Evolutionary conservation across 345 rosid genomes (phyloP), one percentile per base, ranked within the genome.

Genomic region (Nasturtium officinale): DNA sequence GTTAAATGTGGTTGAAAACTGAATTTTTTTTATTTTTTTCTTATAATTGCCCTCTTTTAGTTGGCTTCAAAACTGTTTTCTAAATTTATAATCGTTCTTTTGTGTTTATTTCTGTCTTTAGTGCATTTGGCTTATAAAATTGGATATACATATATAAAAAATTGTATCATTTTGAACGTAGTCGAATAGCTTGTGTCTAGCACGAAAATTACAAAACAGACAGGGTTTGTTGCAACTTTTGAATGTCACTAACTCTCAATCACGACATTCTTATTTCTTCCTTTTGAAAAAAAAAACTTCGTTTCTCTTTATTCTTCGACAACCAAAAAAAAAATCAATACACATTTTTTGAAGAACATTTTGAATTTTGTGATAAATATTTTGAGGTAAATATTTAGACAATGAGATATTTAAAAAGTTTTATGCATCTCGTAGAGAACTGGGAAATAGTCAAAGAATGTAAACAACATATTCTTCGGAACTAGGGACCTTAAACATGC

Each of bases 11-110:
- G 53, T 42, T 62, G 35, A 42, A 63, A 29, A 20, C 45, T 57
- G 16, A 69, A 61, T 60, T 60, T 50, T 61, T 60, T 60, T 50
- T n/a, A n/a, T 42, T 46, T 13, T 50, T 29, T 47, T 47, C 58
- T 46, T 60, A 71, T 71, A 40, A 61, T 35, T 50, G 18, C 3
- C 28, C 20, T 61, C 26, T 7, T 72, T 52, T 33, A 54, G 30
- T 42, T 63, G 62, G 35, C 17, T 9, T 18, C 12, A 28, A 53
- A 42, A 61, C 20, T 52, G 69, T 61, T 30, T 61, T 51, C 69
- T 51, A 2, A 2, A 11, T 61, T 50, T 51, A 60, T 48, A 35
- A 59, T 59, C 67, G 42, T 50, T 58, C 1, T 25, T 67, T 25
- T 35, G 18, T 71, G 20, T 10, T 57, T 57, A 9, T 3, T 7